Percentiles rank a stretch among this genome's conserved stretches.
phyloP scores from a whole-genome alignment of 2,329 filamentous ascomycete species.

The Cladosporium oxysporum region DNA sequence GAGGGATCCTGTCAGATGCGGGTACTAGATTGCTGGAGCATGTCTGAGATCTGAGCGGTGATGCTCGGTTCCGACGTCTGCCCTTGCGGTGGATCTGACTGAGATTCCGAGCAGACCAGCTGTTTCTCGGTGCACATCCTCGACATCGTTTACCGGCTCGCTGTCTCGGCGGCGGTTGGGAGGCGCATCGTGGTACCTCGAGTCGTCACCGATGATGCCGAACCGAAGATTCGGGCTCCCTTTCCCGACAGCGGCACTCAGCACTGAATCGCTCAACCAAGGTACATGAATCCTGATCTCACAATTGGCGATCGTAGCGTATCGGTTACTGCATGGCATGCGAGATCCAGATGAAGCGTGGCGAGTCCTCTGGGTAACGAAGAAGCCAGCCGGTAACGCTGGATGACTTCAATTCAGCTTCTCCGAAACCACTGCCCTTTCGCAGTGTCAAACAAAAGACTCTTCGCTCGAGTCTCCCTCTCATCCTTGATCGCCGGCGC shows the following conservation, averaged over 20 bases:
- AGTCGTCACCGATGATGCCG: not conserved
- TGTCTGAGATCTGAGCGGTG: slow-evolving; percentile 18
- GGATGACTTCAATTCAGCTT: not conserved
- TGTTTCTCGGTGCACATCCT: not conserved
- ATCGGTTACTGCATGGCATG: not conserved
- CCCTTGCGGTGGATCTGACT: not conserved
- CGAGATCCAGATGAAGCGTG: not conserved
- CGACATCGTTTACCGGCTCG: not conserved
- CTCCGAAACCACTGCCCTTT: slow-evolving; percentile 19
- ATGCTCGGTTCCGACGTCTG: slow-evolving; percentile 10
- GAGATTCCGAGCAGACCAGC: slow-evolving; percentile 20
- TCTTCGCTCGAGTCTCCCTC: slow-evolving; percentile 24
- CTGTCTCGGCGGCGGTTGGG: not conserved
- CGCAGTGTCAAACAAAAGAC: slow-evolving; percentile 32
- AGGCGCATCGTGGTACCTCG: not conserved
- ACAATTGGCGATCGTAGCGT: slow-evolving; percentile 8
- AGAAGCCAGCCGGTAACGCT: not conserved
- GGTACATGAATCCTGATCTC: not conserved
- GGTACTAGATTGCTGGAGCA: not conserved
- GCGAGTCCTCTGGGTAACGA: not conserved
- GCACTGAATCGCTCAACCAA: not conserved
- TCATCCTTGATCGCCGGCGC: slow-evolving; percentile 6
- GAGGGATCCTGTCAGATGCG: not conserved
- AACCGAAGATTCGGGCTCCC: slow-evolving; percentile 4
- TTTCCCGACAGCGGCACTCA: not conserved